Evolutionary conservation across 805 yeast genomes (phyloP), one percentile per base, ranked within the genome.

Genomic region (Wickerhamomyces bovis): DNA sequence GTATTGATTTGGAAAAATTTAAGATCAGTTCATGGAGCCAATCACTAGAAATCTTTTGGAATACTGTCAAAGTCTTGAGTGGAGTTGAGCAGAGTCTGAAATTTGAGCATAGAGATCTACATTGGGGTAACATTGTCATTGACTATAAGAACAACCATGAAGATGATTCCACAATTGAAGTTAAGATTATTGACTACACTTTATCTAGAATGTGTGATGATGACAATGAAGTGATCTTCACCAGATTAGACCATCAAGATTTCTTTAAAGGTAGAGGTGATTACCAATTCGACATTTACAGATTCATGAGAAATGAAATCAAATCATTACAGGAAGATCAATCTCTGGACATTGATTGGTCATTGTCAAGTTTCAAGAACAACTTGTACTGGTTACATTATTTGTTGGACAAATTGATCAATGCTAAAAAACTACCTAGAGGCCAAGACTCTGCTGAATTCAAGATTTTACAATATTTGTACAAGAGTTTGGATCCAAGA

Each of bases 101-200:
- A 50, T 83, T 83, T 62, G 90, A 84, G 62, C 92, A 85, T 56
- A 70, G 92, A 41, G 87, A 84, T 60, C 62, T 85, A 48, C 84
- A 81, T 51, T 72, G 84, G 73, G 82, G 83, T 12, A 84, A 84
- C 56, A 67, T 84, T 44, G 65, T 81, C 15, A 66, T 84, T 16
- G 69, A 69, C 43, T 53, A 54, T 13, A 48, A 55, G 8, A 61
- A 63, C 15, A 42, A 28, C 9, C 20, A 11, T 15, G 48, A 33
- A 25, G 38, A 40, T 25, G 46, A 36, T 12, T 40, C 41, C 15
- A 41, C 44, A 25, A 43, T 56, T 22, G 60, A 53, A 25, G 78
- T 78, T 6, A 74, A 77, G 12, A 56, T 84, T 8, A 78, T 81
- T 49, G 87, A 83, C 53, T 76, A 75, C 53, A 75, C 83, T 12